These are phyloP conservation scores for Punctularia strigosozonata DNA, from an alignment of 768 basidiomycete genomes.

Conservation along the genomic window DNA sequence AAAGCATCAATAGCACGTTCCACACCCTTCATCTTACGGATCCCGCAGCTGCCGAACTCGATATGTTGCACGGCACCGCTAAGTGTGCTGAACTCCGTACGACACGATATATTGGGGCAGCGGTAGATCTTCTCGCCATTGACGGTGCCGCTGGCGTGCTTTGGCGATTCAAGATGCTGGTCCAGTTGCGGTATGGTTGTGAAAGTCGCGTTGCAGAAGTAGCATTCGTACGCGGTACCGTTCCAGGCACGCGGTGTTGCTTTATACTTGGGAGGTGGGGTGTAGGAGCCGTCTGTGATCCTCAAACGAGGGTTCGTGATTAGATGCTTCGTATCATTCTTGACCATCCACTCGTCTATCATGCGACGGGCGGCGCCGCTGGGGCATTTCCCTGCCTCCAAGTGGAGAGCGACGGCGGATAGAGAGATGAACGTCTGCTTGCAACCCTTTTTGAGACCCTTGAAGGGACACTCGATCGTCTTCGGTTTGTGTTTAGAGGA, in stretches of 20 bases:
- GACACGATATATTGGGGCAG: conserved; percentile 48
- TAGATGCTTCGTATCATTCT: conserved; percentile 30
- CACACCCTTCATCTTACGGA: too few relatives aligned
- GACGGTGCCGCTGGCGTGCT: conserved; percentile 36
- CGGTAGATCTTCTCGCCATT: too few relatives aligned
- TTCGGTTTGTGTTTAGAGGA: conserved; percentile 30
- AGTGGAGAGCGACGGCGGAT: conserved; percentile 47
- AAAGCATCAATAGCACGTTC: too few relatives aligned
- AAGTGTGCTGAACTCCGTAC: conserved; percentile 31
- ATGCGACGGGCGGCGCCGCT: conserved; percentile 33
- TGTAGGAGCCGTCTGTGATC: conserved; percentile 22
- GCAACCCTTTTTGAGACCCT: conserved; percentile 34
- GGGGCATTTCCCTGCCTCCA: conserved; percentile 46
- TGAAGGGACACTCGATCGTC: conserved; percentile 14
- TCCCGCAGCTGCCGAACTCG: conserved; percentile 50
- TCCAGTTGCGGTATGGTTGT: conserved; percentile 34
- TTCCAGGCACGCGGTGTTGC: conserved; percentile 25
- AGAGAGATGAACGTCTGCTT: conserved; percentile 33
- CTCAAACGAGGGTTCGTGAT: conserved; percentile 48
- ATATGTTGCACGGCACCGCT: conserved; percentile 55
- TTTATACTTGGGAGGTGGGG: conserved; percentile 15
- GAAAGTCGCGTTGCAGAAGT: conserved; percentile 40
- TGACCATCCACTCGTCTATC: conserved; percentile 27
- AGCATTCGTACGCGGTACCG: conserved; percentile 43
- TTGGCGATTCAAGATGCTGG: conserved; percentile 52